Evolutionary conservation across 768 basidiomycete genomes (phyloP).

Genomic region (Coprinopsis strossmayeri): DNA sequence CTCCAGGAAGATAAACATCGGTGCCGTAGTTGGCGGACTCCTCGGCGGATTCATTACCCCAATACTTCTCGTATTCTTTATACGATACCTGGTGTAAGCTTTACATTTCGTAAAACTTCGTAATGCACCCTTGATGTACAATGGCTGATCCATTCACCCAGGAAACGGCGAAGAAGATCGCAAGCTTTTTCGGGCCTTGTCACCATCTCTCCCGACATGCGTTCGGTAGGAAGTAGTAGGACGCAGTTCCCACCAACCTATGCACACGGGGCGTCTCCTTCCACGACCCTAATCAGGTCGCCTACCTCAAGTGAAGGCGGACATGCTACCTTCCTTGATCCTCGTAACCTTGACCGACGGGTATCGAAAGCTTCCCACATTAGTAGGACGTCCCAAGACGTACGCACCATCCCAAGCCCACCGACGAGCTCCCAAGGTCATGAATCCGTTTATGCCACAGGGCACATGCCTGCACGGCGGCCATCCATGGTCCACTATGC

Average conservation of each 20-base stretch:
- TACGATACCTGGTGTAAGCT: constrained; percentile 7
- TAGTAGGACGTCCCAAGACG: background rate
- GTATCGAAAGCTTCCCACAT: background rate
- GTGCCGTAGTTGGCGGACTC: constrained; percentile 6
- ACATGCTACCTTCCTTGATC: background rate
- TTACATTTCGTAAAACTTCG: background rate
- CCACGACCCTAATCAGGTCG: background rate
- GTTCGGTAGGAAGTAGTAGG: background rate
- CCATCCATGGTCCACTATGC: background rate
- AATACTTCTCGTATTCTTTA: constrained; percentile 3
- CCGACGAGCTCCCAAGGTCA: constrained; percentile 3
- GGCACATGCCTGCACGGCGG: background rate
- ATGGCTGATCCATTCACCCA: too few relatives aligned
- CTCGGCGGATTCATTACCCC: constrained; percentile 6
- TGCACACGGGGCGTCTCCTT: background rate
- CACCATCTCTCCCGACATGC: background rate
- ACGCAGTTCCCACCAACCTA: background rate
- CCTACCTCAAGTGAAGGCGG: constrained; percentile 1
- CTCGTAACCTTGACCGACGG: constrained; percentile 3
- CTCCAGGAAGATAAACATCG: background rate
- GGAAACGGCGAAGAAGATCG: background rate
- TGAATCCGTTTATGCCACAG: background rate
- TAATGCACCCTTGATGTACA: background rate
- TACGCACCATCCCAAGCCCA: constrained; percentile 1
- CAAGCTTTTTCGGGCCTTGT: background rate